Percentiles rank a stretch among this genome's conserved stretches.
Conservation (phyloP, 1,139 yeast genomes). For the Hyphopichia burtonii region DNA sequence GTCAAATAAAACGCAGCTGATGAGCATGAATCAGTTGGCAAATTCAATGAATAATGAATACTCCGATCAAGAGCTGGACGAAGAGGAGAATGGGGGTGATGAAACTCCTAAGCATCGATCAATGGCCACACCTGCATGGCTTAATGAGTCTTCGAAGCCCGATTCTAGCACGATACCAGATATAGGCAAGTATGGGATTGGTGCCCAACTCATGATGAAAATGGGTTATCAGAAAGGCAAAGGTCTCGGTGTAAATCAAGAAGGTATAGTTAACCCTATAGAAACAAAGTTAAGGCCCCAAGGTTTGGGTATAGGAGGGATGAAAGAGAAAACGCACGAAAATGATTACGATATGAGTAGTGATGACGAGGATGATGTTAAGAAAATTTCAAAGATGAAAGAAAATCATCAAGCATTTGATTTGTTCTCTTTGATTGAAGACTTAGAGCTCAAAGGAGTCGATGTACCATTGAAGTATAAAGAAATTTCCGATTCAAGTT, state of each 20-base stretch:
- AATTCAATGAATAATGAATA: slow-evolving; percentile 17
- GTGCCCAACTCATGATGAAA: slow-evolving; percentile 71
- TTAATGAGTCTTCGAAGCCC: not conserved
- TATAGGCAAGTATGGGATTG: slow-evolving; percentile 65
- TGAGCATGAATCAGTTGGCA: slow-evolving; percentile 8
- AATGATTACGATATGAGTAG: slow-evolving; percentile 14
- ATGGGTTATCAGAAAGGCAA: slow-evolving; percentile 89
- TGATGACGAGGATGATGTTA: slow-evolving; percentile 12
- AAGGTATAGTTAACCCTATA: slow-evolving; percentile 79
- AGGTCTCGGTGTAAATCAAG: slow-evolving; percentile 72
- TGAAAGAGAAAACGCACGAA: slow-evolving; percentile 30
- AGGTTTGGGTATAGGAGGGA: slow-evolving; percentile 74
- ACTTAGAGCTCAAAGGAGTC: slow-evolving; percentile 24
- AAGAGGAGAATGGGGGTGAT: slow-evolving; percentile 2
- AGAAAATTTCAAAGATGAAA: slow-evolving; percentile 4
- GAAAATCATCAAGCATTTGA: slow-evolving; percentile 9
- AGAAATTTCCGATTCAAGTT: slow-evolving; percentile 17
- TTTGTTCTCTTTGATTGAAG: slow-evolving; percentile 26
- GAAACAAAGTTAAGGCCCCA: slow-evolving; percentile 65
- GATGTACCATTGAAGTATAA: slow-evolving; percentile 28
- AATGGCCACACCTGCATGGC: not conserved
- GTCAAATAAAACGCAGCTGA: not conserved
- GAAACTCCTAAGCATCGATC: too few species aligned
- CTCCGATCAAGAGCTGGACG: slow-evolving; percentile 21
- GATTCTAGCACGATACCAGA: slow-evolving; percentile 1